Base-by-base conservation (phyloP, 768 basidiomycete genomes). In the Mycena amicta region DNA sequence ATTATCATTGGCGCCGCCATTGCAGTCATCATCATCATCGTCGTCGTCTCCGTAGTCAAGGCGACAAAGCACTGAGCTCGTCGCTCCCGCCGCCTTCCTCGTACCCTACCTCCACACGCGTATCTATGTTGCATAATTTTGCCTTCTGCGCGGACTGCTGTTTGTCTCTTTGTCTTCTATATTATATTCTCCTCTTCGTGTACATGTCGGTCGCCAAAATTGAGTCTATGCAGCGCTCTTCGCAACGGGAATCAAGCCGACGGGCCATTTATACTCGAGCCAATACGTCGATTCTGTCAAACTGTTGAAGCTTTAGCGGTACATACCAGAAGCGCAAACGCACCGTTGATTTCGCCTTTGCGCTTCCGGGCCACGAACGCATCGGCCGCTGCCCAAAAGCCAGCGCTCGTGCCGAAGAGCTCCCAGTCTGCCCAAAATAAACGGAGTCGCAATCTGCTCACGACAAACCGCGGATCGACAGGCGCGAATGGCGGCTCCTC, bases 1-100 rank as follows among this genome's bases (percentile, higher is more conserved):
- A 88, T 98, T 74, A 94, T 98, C 74, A 97, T 99, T 67, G 92
- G 89, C 56, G 81, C 90, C 46, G 93, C 91, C 53, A 89, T 99
- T 67, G 83, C 83, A 50, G 85, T 99, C 56, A 91, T 99, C 71
- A 83, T 98, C 65, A 80, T 95, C 73, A 95, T 99, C 78, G 96
- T 99, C 71, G 89, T 98, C 66, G 93, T 98, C 53, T 92, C 92
- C 28, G 87, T 98, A 68, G 91, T 97, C 70, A 94, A 93, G 78
- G 85, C 93, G 71, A 90, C 88, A 64, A 72, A 84, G 57, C 75
- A 84, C 50, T 78, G 77, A 69, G 40, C 54, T 47, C 54, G 61
- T 39, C 61, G 53, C 63, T 61, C 66, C 62, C 67, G 60, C 66
- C 57, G 26, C 29, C 66, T 68, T 68, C 73, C 74, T 77, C 77